Evolutionary conservation across 345 rosid genomes (phyloP).

Genomic region (Euclidium syriacum): DNA sequence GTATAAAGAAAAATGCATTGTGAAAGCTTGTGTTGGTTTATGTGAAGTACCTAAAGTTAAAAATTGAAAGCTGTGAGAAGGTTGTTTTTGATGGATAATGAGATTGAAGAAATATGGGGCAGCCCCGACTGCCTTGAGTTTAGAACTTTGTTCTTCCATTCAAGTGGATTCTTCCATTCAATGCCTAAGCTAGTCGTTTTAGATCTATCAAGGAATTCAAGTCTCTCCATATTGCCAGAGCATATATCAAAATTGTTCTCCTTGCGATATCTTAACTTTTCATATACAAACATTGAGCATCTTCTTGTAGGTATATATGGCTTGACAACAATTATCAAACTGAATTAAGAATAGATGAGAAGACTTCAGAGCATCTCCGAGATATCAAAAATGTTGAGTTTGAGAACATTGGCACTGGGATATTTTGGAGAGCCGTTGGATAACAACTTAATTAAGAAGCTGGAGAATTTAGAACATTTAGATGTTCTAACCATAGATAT

Average conservation of each 20-base stretch:
- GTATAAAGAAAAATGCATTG: background rate
- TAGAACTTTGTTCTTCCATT: conserved; percentile 13
- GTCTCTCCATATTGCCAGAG: background rate
- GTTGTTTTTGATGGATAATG: conserved; percentile 24
- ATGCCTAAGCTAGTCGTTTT: conserved; percentile 26
- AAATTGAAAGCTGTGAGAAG: background rate
- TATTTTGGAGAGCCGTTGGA: background rate
- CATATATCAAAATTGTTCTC: conserved; percentile 1
- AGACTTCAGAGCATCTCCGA: background rate
- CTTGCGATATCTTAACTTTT: conserved; percentile 8
- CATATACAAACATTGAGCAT: background rate
- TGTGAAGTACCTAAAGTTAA: conserved; percentile 5
- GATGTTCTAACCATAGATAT: background rate
- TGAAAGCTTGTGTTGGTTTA: background rate
- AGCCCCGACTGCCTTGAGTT: conserved; percentile 11
- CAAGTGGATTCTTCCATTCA: conserved; percentile 8
- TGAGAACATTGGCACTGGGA: background rate
- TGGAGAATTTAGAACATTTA: background rate
- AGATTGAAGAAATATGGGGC: conserved; percentile 2
- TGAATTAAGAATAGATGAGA: background rate
- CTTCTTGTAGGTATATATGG: background rate
- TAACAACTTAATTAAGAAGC: no score
- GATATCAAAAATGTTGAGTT: background rate
- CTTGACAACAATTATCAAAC: background rate
- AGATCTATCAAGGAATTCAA: conserved; percentile 22